Percentiles rank a stretch among this genome's conserved stretches.
phyloP scores from a whole-genome alignment of 768 basidiomycete genomes.

The Auriscalpium microsporum region DNA sequence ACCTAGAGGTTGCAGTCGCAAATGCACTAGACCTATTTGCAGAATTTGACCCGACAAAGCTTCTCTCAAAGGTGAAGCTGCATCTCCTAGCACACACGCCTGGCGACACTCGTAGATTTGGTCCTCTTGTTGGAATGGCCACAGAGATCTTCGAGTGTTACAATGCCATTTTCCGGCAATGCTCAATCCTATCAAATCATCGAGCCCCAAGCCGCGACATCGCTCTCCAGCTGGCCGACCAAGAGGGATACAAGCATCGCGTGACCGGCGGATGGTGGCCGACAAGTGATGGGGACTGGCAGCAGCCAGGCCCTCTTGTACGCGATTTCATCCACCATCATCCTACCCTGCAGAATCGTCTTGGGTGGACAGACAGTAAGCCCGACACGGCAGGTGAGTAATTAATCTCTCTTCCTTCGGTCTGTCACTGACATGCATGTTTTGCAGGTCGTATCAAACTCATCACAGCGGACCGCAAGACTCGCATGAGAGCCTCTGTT shows the following conservation, averaged over 20 bases:
- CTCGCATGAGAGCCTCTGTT: neutral
- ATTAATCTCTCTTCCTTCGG: neutral
- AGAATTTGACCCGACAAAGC: constrained; percentile 4
- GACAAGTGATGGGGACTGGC: neutral
- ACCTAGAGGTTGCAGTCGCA: constrained; percentile 19
- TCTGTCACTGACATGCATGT: too few relatives aligned
- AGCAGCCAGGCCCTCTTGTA: constrained; percentile 10
- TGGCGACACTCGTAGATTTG: constrained; percentile 19
- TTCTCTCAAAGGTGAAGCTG: constrained; percentile 12
- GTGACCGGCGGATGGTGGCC: constrained; percentile 11
- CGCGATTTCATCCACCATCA: constrained; percentile 9
- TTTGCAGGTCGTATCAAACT: neutral
- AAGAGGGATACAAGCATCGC: constrained; percentile 6
- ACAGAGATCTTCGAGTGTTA: constrained; percentile 35
- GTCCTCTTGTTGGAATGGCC: constrained; percentile 25
- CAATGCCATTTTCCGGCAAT: constrained; percentile 34
- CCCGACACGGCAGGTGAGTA: neutral
- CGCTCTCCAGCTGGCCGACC: constrained; percentile 23
- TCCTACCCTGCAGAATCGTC: constrained; percentile 14
- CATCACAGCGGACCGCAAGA: neutral
- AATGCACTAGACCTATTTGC: constrained; percentile 20
- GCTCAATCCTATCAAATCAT: constrained; percentile 34
- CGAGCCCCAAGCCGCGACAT: constrained; percentile 35
- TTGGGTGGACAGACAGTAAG: constrained; percentile 15
- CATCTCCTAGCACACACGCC: constrained; percentile 11